These are phyloP conservation scores for Eutypa lata DNA, from an alignment of 2,329 filamentous ascomycete species.

Conservation along the genomic window DNA sequence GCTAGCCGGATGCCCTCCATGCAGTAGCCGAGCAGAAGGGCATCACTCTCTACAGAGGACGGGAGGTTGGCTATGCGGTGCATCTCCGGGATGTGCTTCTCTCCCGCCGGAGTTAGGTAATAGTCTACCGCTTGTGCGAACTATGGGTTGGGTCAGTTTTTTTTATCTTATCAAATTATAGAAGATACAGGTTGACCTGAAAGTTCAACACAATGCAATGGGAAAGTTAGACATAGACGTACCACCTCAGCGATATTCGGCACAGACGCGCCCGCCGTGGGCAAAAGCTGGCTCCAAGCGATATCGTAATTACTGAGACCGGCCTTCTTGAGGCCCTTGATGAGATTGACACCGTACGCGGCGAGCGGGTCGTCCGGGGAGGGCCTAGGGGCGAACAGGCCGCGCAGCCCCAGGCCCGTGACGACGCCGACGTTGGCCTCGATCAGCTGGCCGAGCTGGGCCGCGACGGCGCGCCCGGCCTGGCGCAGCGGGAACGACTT, in stretches of 20 bases:
- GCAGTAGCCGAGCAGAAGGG: constrained; percentile 64
- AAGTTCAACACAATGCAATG: no score
- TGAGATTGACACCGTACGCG: constrained; percentile 62
- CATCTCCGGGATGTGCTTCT: constrained; percentile 56
- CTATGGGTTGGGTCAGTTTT: constrained; percentile 28
- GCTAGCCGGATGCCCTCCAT: constrained; percentile 70
- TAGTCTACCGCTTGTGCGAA: constrained; percentile 73
- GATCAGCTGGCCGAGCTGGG: constrained; percentile 58
- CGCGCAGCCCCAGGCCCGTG: constrained; percentile 41
- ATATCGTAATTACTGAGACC: constrained; percentile 64
- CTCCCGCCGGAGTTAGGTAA: constrained; percentile 59
- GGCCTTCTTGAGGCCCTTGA: constrained; percentile 61
- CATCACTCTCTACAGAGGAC: constrained; percentile 55
- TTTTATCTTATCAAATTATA: neutral
- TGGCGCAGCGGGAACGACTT: constrained; percentile 64
- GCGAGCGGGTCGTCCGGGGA: constrained; percentile 54
- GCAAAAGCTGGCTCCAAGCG: constrained; percentile 68
- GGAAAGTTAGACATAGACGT: constrained; percentile 26
- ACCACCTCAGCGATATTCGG: constrained; percentile 69
- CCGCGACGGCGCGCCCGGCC: constrained; percentile 53
- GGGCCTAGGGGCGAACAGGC: constrained; percentile 49
- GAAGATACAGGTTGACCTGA: no score
- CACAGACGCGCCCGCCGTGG: constrained; percentile 63
- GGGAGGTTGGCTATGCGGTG: constrained; percentile 55
- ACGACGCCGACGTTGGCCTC: constrained; percentile 64